Conservation (phyloP, 805 yeast species). For the Starmera quercuum region DNA sequence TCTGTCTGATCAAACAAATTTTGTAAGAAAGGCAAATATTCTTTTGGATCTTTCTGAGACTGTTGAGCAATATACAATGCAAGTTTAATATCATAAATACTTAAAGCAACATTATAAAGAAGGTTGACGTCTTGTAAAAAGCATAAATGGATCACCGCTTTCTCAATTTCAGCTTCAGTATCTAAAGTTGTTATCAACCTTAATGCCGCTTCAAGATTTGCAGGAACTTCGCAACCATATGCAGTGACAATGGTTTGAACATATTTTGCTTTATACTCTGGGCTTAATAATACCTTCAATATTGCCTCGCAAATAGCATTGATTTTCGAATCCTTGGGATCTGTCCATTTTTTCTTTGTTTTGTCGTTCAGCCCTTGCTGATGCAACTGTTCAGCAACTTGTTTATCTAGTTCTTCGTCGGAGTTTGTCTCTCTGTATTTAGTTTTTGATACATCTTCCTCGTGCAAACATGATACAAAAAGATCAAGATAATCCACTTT, state of each 20-base stretch:
- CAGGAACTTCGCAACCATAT: constrained; percentile 85
- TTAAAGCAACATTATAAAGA: constrained; percentile 72
- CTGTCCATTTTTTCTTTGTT: constrained; percentile 30
- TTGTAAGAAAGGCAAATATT: constrained; percentile 88
- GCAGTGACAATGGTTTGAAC: constrained; percentile 82
- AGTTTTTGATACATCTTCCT: constrained; percentile 77
- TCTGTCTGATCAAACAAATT: constrained; percentile 61
- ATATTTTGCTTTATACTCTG: constrained; percentile 47
- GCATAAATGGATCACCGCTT: constrained; percentile 73
- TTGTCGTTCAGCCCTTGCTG: constrained; percentile 23
- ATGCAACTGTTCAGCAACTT: constrained; percentile 21
- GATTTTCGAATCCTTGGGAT: constrained; percentile 46
- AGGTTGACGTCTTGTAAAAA: constrained; percentile 85
- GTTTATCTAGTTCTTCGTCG: constrained; percentile 22
- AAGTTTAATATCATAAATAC: constrained; percentile 74
- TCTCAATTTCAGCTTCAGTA: constrained; percentile 41
- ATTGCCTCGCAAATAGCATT: constrained; percentile 72
- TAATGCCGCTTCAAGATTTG: constrained; percentile 73
- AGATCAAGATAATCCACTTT: constrained; percentile 74
- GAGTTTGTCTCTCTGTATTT: constrained; percentile 70
- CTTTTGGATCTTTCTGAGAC: constrained; percentile 97
- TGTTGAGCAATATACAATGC: constrained; percentile 87
- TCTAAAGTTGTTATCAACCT: constrained; percentile 47
- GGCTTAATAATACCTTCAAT: constrained; percentile 42
- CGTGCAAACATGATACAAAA: constrained; percentile 77